These are phyloP conservation scores for Fusarium lyarnte DNA, from an alignment of 2,329 filamentous ascomycete species.

Conservation along the genomic window DNA sequence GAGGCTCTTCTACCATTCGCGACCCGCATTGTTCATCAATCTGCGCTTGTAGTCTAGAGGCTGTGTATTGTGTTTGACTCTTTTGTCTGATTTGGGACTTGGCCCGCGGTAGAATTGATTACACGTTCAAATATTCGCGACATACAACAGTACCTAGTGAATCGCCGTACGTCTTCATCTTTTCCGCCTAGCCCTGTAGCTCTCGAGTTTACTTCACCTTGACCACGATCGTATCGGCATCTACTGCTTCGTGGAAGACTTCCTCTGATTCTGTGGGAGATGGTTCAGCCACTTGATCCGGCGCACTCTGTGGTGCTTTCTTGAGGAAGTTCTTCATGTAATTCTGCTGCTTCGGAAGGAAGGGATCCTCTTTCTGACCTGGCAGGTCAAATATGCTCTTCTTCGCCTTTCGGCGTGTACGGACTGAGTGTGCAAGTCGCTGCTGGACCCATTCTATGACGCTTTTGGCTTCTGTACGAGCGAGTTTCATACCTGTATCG, in stretches of 20 bases:
- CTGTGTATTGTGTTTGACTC: slow-evolving; percentile 46
- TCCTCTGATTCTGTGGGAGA: neutral
- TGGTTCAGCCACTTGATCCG: neutral
- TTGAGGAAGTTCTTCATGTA: slow-evolving; percentile 61
- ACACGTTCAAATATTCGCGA: slow-evolving; percentile 32
- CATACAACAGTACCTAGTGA: slow-evolving; percentile 13
- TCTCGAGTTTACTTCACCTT: slow-evolving; percentile 11
- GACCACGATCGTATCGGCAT: slow-evolving; percentile 36
- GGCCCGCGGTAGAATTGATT: slow-evolving; percentile 41
- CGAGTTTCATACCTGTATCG: slow-evolving; percentile 77
- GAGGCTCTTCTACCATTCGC: slow-evolving; percentile 32
- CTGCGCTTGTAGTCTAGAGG: slow-evolving; percentile 48
- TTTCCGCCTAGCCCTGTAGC: neutral
- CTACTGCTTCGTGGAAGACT: neutral
- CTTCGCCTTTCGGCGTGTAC: slow-evolving; percentile 68
- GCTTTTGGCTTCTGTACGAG: slow-evolving; percentile 80
- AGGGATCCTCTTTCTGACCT: slow-evolving; percentile 49
- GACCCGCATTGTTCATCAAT: slow-evolving; percentile 42
- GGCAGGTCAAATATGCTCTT: slow-evolving; percentile 60
- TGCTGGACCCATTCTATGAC: slow-evolving; percentile 78
- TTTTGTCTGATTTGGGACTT: slow-evolving; percentile 38
- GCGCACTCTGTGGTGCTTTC: slow-evolving; percentile 35
- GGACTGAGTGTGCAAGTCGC: slow-evolving; percentile 75
- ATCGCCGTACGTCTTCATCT: neutral
- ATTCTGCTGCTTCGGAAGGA: slow-evolving; percentile 56